These are phyloP conservation scores for Linderniella brevidens DNA, from an alignment of 257 asterid genomes.

Conservation along the genomic window DNA sequence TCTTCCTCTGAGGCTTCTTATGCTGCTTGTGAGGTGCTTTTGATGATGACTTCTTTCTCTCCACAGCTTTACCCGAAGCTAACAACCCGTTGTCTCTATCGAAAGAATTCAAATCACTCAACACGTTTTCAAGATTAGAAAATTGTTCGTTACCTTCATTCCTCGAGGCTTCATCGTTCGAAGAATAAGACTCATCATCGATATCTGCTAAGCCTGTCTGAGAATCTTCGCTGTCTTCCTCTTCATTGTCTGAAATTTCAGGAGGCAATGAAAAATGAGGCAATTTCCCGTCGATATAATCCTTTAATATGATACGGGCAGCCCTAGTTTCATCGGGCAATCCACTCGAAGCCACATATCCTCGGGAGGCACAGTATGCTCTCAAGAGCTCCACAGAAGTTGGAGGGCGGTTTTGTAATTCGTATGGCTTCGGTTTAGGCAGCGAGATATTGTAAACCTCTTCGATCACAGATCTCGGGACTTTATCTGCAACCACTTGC, in stretches of 20 bases:
- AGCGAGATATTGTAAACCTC: constrained; percentile 51
- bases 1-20: constrained; percentile 73
- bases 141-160: constrained; percentile 11
- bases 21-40: constrained; percentile 65
- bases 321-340: constrained; percentile 92
- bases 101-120: constrained; percentile 54
- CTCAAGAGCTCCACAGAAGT: constrained; percentile 56
- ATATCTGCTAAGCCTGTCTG: constrained; percentile 11
- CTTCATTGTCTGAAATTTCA: constrained; percentile 18
- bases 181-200: constrained; percentile 23
- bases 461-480: constrained; percentile 56
- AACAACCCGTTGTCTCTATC: constrained; percentile 57
- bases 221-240: constrained; percentile 13
- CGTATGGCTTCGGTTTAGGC: constrained; percentile 83
- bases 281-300: constrained; percentile 88
- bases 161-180: constrained; percentile 16
- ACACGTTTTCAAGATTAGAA: constrained; percentile 29
- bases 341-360: constrained; percentile 80
- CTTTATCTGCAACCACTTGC: constrained; percentile 81
- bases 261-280: constrained; percentile 78
- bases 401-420: constrained; percentile 62
- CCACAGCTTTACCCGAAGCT: constrained; percentile 18
- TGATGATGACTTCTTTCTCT: constrained; percentile 21
- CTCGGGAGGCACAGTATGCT: constrained; percentile 83
- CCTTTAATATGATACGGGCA: constrained; percentile 75